These are phyloP conservation scores for Exserohilum turcica DNA, from an alignment of 2,329 filamentous ascomycete genomes.

Conservation along the genomic window DNA sequence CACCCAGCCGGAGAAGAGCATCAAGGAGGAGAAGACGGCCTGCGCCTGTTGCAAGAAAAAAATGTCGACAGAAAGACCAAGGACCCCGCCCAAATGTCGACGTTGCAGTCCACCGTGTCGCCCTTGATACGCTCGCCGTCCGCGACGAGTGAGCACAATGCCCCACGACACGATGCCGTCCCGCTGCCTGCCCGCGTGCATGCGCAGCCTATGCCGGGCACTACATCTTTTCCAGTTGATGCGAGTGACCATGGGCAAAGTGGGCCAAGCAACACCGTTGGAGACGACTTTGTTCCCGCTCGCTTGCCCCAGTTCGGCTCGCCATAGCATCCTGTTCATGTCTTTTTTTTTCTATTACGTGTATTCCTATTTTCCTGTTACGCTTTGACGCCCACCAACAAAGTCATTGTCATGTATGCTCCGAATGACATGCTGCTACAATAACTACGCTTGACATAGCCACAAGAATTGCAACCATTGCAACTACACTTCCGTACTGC, in stretches of 20 bases:
- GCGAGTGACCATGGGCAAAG: slow-evolving; percentile 38
- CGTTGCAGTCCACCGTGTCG: slow-evolving; percentile 18
- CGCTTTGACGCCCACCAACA: background rate
- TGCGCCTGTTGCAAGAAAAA: slow-evolving; percentile 61
- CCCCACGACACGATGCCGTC: slow-evolving; percentile 8
- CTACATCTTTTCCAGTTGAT: too few relatives aligned
- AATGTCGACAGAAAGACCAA: slow-evolving; percentile 59
- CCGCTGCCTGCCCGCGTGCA: slow-evolving; percentile 34
- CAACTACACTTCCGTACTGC: slow-evolving; percentile 25
- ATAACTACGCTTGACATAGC: too few relatives aligned
- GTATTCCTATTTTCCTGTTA: background rate
- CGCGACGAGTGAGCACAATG: slow-evolving; percentile 15
- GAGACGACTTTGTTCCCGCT: slow-evolving; percentile 41
- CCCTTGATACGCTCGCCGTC: slow-evolving; percentile 24
- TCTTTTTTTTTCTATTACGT: background rate
- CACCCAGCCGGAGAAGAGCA: too few relatives aligned
- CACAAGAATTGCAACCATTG: too few relatives aligned
- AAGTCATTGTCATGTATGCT: too few relatives aligned
- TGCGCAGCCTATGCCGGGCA: slow-evolving; percentile 39
- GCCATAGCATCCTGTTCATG: background rate
- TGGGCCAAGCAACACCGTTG: slow-evolving; percentile 36
- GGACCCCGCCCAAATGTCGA: slow-evolving; percentile 12
- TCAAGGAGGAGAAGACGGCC: slow-evolving; percentile 62
- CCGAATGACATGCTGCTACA: too few relatives aligned
- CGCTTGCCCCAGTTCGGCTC: slow-evolving; percentile 41